Conservation (phyloP, 805 yeast species). For the Pichia thaimueangensis region DNA sequence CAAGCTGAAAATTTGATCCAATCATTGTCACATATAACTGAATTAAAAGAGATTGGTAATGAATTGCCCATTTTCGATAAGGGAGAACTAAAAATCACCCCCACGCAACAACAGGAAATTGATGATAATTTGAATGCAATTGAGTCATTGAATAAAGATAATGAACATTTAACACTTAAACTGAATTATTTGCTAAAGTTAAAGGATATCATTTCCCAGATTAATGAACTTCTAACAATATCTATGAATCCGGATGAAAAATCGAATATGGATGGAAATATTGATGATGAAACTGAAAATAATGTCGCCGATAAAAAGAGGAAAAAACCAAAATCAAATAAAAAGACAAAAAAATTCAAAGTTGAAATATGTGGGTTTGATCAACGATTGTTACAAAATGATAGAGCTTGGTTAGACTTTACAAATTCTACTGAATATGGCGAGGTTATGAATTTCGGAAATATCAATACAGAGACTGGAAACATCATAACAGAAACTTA, state of each 20-base stretch:
- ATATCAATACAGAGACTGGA: constrained; percentile 9
- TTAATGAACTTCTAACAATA: constrained; percentile 32
- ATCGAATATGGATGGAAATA: not conserved
- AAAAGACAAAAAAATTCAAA: constrained; percentile 28
- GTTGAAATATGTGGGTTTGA: constrained; percentile 53
- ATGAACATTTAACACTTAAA: constrained; percentile 13
- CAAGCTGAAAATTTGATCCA: constrained; percentile 12
- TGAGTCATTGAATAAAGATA: constrained; percentile 14
- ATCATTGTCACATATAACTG: constrained; percentile 13
- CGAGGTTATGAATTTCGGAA: constrained; percentile 7
- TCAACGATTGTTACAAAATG: constrained; percentile 15
- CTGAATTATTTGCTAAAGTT: constrained; percentile 25
- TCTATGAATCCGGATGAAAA: constrained; percentile 4
- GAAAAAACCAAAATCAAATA: constrained; percentile 18
- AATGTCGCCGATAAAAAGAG: constrained; percentile 5
- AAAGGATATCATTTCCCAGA: constrained; percentile 32
- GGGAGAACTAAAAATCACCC: constrained; percentile 8
- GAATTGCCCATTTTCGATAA: constrained; percentile 37
- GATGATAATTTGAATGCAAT: constrained; percentile 19
- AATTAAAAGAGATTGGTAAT: constrained; percentile 29
- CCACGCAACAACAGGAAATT: constrained; percentile 15
- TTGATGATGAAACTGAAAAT: constrained; percentile 6
- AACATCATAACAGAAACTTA: constrained; percentile 15
- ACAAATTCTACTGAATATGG: constrained; percentile 12
- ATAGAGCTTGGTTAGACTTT: constrained; percentile 21